A percentile compares a stretch with the other conserved stretches of the same genome.
Evolutionary conservation across 805 yeast genomes (phyloP).

Genomic region (Wickerhamiella vanderwaltii): DNA sequence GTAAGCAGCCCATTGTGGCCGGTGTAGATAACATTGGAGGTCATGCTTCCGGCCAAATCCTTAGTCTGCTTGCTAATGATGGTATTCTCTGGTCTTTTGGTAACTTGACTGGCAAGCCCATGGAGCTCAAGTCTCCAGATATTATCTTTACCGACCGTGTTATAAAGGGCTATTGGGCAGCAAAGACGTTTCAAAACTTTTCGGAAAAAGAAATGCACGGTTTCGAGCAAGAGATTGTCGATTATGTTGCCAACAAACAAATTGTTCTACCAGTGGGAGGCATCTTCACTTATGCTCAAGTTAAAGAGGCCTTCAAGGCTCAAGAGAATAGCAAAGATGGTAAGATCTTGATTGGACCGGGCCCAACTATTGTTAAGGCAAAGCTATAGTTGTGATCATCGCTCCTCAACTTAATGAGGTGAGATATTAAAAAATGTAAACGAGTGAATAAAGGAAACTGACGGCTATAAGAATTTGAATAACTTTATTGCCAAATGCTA

Average conservation of each 20-base stretch:
- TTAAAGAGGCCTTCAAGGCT: slow-evolving; percentile 4
- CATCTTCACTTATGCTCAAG: not conserved
- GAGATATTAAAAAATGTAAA: too few relatives aligned
- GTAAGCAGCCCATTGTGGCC: slow-evolving; percentile 1
- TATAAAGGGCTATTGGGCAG: slow-evolving; percentile 8
- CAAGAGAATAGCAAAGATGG: slow-evolving; percentile 6
- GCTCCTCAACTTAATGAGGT: too few relatives aligned
- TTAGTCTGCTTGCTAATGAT: not conserved
- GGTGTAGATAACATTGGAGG: slow-evolving; percentile 12
- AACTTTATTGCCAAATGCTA: too few relatives aligned
- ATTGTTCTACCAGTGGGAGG: slow-evolving; percentile 5
- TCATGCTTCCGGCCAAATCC: slow-evolving; percentile 3
- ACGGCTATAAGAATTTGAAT: too few relatives aligned
- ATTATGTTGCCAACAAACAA: slow-evolving; percentile 3
- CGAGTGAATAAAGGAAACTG: too few relatives aligned
- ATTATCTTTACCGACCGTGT: slow-evolving; percentile 7
- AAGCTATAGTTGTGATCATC: not conserved
- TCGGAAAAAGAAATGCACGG: not conserved
- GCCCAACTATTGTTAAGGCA: not conserved
- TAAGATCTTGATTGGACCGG: slow-evolving; percentile 11
- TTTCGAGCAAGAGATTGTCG: slow-evolving; percentile 5
- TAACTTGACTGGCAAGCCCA: slow-evolving; percentile 4
- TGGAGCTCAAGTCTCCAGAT: slow-evolving; percentile 6
- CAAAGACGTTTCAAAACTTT: not conserved
- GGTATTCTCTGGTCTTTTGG: slow-evolving; percentile 9